Evolutionary conservation across 257 asterid genomes (phyloP), one percentile per base, ranked within the genome.

Genomic region (Primulina eburnea): DNA sequence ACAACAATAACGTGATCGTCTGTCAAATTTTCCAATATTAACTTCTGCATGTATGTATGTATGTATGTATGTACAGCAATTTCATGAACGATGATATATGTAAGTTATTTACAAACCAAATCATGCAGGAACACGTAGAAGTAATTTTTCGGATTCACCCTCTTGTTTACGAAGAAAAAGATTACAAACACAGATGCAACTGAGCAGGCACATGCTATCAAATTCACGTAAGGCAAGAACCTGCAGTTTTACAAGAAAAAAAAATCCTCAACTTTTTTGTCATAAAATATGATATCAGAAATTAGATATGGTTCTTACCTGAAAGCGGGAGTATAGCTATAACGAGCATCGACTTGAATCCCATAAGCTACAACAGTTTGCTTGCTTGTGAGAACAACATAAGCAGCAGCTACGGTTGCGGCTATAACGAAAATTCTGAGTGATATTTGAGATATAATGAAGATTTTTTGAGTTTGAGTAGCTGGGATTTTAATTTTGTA

Each of bases 61-160:
- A 33, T 33, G 6, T n/a, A n/a, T 5, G 0, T 34, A 34, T 6
- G 8, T 34, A 34, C 37, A 34, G 37, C 1, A 34, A 34, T 5
- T 28, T 28, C 30, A 28, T 28, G 30, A 28, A 28, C 4, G 30
- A 28, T 33, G 37, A 33, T 33, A 4, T 5, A 33, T 3, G 37
- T 33, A 4, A 33, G 7, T 33, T 33, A 33, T 4, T 8, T 26
- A 11, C 17, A 20, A 84, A 91, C 96, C 90, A 91, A 72, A 81
- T 91, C 97, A 77, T 80, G 92, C 7, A 91, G 35, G 78, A 91
- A 89, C 53, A 89, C 28, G 73, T 16, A 52, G 83, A 82, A 89
- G 74, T 76, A 80, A 66, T 68, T 67, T 6, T 62, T 63, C 7
- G 79, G 69, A 67, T 72, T 28, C 30, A 71, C 63, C 28, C 69